Base-by-base conservation (phyloP, 2,329 filamentous ascomycete genomes). In the Lasiodiplodia hormozganensis region DNA sequence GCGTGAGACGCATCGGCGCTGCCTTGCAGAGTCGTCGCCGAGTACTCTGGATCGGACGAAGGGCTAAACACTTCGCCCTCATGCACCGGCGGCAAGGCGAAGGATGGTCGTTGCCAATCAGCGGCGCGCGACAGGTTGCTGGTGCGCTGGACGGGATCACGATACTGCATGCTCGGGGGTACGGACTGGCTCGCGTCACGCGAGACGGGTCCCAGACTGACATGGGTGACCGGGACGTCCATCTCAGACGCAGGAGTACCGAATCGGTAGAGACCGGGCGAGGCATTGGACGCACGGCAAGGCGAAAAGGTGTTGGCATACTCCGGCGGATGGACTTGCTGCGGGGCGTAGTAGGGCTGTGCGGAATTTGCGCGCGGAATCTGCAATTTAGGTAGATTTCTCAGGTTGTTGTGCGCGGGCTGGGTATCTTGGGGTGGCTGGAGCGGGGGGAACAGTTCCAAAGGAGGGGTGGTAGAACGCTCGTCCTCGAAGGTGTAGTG, bases 241-340 rank as follows among this genome's bases (percentile, higher is more conserved):
- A 95, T 90, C 76, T 97, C 94, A 2, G 94, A 97, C 78, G 94
- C 92, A 18, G 94, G 94, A 0, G 93, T 96, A n/a, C 89, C 90
- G 71, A 93, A 90, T 67, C 92, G 89, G 81, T 94, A 94, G 52
- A 90, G 87, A 0, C 86, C 85, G 3, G 90, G 86, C 1, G 86
- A 87, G 36, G 75, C 76, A 21, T 77, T 77, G 31, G 79, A 80
- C 68, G 80, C 83, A 71, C 82, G 80, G 73, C 81, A 83, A 65
- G 84, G 81, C 56, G 83, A 82, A 71, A 81, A 78, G 68, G 69
- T 69, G 38, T 68, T 43, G 68, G 38, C 10, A 31, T 69, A 47
- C 70, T 58, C 62, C 4, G 51, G 69, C 49, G 76, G 70, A 70
- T 72, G 74, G 57, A 68, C 72, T 73, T 71, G 72, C 73, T 64